These are phyloP conservation scores for Coccomyxa sp. DNA, from an alignment of 139 green algal species.

Conservation along the genomic window DNA sequence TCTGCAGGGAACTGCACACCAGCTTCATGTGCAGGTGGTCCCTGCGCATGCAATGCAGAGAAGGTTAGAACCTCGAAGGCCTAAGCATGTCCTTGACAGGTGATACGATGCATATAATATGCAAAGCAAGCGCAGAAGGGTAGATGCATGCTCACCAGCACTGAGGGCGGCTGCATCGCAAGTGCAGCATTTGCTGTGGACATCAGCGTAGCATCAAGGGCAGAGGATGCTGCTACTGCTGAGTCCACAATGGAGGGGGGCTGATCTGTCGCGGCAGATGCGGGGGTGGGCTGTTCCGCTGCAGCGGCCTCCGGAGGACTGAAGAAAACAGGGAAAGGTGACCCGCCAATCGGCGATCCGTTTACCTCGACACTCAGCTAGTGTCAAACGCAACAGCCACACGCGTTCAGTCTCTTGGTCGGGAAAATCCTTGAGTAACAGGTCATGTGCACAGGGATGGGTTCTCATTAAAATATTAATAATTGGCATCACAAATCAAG, in stretches of 20 bases:
- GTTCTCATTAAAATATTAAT: too few relatives aligned
- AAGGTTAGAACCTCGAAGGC: not conserved
- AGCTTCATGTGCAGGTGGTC: constrained; percentile 10
- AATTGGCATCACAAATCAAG: too few relatives aligned
- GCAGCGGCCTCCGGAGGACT: constrained; percentile 34
- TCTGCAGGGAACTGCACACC: constrained; percentile 33
- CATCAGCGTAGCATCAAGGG: not conserved
- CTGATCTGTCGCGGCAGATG: not conserved
- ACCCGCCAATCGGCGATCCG: constrained; percentile 66
- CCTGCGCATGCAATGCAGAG: constrained; percentile 23
- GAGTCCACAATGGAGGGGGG: not conserved
- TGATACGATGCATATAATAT: not conserved
- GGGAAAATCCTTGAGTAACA: too few relatives aligned
- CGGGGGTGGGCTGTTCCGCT: not conserved
- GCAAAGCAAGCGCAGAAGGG: too few relatives aligned
- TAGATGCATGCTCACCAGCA: not conserved
- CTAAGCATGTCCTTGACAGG: not conserved
- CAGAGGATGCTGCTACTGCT: not conserved
- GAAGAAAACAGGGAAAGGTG: constrained; percentile 89
- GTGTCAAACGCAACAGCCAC: not conserved
- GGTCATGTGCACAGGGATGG: too few relatives aligned
- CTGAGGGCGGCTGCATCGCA: not conserved
- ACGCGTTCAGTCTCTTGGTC: not conserved
- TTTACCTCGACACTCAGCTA: constrained; percentile 67
- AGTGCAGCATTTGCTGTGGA: not conserved